Evolutionary conservation across 192 early-diverging fungal genomes (phyloP), one percentile per base, ranked within the genome.

Genomic region (Coemansia pectinata): DNA sequence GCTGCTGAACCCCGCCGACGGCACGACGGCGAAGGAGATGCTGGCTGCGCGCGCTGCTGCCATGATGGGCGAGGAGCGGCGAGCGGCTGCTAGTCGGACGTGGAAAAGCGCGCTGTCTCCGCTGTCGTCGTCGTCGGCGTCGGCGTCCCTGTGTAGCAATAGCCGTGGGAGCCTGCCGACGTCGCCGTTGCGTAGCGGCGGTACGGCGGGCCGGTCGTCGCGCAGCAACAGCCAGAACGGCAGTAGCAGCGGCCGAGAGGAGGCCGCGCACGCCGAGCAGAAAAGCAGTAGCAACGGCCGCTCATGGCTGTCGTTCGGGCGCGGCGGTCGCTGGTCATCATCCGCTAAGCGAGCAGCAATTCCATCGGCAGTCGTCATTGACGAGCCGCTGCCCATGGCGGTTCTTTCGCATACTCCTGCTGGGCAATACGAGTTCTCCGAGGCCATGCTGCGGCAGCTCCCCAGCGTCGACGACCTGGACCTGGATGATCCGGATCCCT

Each of bases 371-470:
- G 63, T 73, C 3, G 71, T 77, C 9, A 71, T 82, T n/a, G 52
- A 82, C 63, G 74, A 82, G 66, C 79, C 79, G 25, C 59, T 82
- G 48, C 79, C 79, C 0, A 10, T 9, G 19, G 68, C 55, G 34
- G 63, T 31, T 12, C 58, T 76, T 36, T 64, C 67, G 41, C 79
- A 71, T 60, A 70, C 70, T 21, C 68, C 62, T 0, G 64, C 69
- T 42, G 79, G 79, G 14, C 47, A 62, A 41, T 82, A 63, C 65
- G 74, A 74, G 66, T 83, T 83, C 27, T 78, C 75, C 17, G 58
- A 58, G 4, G 72, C 73, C 66, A 58, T 83, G 62, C 67, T 82
- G 19, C 33, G 50, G 31, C 76, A 78, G 66, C 62, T 83, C 9
- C 39, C 65, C 10, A 52, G 40, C 40, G 25, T 27, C 25, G 36